Conservation (phyloP, 805 yeast species). For the Nakazawaea pomicola region DNA sequence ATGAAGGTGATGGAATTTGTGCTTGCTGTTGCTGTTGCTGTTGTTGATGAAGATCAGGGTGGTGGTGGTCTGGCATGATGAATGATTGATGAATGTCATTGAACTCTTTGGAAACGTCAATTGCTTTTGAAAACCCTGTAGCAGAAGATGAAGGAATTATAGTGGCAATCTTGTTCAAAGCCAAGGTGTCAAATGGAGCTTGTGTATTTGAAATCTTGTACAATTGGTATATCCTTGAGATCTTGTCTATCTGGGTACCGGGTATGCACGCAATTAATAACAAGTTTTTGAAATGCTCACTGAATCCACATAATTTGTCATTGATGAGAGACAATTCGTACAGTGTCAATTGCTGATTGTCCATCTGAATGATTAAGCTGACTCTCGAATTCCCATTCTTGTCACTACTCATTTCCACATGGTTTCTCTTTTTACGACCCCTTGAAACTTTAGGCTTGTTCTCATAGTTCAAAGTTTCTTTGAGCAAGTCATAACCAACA, state of each 20-base stretch:
- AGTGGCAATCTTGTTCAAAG: neutral
- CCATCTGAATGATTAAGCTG: neutral
- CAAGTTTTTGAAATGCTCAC: slow-evolving; percentile 1
- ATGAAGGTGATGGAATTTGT: slow-evolving; percentile 2
- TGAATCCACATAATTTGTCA: slow-evolving; percentile 3
- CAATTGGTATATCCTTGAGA: neutral
- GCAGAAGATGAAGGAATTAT: no score
- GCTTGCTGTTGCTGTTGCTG: slow-evolving; percentile 2
- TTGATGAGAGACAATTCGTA: slow-evolving; percentile 3
- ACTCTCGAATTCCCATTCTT: neutral
- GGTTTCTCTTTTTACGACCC: slow-evolving; percentile 11
- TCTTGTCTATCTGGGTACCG: no score
- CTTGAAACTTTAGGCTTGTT: slow-evolving; percentile 9
- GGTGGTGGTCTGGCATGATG: slow-evolving; percentile 2
- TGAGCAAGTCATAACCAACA: slow-evolving; percentile 1
- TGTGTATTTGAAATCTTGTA: no score
- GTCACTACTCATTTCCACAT: neutral
- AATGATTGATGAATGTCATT: slow-evolving; percentile 11
- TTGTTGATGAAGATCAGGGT: neutral
- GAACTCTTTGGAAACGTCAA: slow-evolving; percentile 11
- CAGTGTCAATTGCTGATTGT: neutral
- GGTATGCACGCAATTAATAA: slow-evolving; percentile 3
- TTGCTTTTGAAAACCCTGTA: no score
- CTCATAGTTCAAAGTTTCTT: slow-evolving; percentile 6
- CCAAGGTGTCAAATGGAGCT: neutral